Evolutionary conservation across 176 grass and related monocot genomes (phyloP).

Genomic region (Urochloa ruziziensis): DNA sequence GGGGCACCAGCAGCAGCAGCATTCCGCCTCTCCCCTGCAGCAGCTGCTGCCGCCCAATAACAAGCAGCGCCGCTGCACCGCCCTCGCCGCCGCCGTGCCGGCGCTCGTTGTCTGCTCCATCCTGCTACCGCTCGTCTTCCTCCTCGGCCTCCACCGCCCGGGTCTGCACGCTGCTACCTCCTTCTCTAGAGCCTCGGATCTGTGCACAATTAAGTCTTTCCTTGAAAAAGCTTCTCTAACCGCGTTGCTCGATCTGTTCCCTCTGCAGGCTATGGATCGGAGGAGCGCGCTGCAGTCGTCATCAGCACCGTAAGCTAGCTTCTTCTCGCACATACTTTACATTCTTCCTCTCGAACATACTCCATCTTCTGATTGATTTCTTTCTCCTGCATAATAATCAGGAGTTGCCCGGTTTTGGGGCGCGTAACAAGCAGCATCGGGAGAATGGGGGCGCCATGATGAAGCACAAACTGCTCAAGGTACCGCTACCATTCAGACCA

Average conservation of each 20-base stretch:
- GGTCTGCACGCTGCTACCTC: conserved; percentile 23
- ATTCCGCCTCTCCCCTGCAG: conserved; percentile 20
- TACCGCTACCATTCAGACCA: neutral
- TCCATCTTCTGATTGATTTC: too few relatives aligned
- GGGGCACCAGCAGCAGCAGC: conserved; percentile 46
- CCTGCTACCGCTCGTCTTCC: conserved; percentile 70
- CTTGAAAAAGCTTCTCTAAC: neutral
- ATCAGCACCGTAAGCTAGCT: conserved; percentile 27
- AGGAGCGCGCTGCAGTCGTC: conserved; percentile 41
- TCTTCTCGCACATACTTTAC: neutral
- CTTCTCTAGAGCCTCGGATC: neutral
- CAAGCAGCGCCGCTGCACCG: conserved; percentile 65
- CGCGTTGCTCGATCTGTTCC: too few relatives aligned
- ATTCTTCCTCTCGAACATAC: neutral
- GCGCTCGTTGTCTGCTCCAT: conserved; percentile 69
- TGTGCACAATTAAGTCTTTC: neutral
- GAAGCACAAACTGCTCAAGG: conserved; percentile 54
- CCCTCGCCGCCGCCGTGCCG: conserved; percentile 55
- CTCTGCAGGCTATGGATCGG: conserved; percentile 35
- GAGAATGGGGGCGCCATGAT: conserved; percentile 28
- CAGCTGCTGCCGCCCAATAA: conserved; percentile 13
- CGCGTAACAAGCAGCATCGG: conserved; percentile 31
- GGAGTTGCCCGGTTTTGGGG: conserved; percentile 28
- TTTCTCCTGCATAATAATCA: neutral
- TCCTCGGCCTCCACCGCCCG: conserved; percentile 66